A percentile compares a stretch with the other conserved stretches of the same genome.
These are phyloP conservation scores for Corinectria fuckeliana DNA, from an alignment of 2,329 filamentous ascomycete species.

Conservation along the genomic window DNA sequence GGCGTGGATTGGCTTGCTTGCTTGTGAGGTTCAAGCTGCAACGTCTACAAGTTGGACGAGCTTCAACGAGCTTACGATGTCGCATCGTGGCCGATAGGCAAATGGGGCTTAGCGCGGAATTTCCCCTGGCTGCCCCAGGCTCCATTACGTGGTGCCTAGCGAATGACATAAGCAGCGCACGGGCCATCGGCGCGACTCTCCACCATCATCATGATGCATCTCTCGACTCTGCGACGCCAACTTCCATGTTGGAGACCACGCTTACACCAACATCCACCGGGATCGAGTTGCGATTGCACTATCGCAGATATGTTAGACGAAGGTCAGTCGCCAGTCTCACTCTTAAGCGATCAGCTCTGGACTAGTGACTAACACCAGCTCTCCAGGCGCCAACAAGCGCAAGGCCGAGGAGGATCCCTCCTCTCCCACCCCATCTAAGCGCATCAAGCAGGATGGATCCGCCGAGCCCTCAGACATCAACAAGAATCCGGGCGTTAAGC, in stretches of 20 bases:
- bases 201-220: conserved; percentile 33
- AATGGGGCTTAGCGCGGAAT: conserved; percentile 40
- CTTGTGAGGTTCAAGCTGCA: conserved; percentile 29
- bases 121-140: background rate
- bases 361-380: conserved; percentile 10
- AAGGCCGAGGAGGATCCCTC: conserved; percentile 73
- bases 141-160: background rate
- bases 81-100: conserved; percentile 44
- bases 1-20: conserved; percentile 9
- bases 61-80: conserved; percentile 41
- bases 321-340: conserved; percentile 14
- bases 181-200: conserved; percentile 28
- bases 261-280: background rate
- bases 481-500: conserved; percentile 62
- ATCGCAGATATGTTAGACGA: conserved; percentile 35
- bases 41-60: conserved; percentile 27
- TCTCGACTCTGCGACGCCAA: conserved; percentile 8
- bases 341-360: background rate
- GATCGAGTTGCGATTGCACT: conserved; percentile 6
- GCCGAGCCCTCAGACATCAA: conserved; percentile 51
- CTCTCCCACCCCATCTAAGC: conserved; percentile 68
- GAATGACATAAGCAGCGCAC: conserved; percentile 43
- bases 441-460: conserved; percentile 60
- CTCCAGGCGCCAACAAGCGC: conserved; percentile 71
- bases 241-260: conserved; percentile 16